These are phyloP conservation scores for barrel medic (Medicago truncatula) DNA, from an alignment of 306 rosid species.

Conservation along the genomic window DNA sequence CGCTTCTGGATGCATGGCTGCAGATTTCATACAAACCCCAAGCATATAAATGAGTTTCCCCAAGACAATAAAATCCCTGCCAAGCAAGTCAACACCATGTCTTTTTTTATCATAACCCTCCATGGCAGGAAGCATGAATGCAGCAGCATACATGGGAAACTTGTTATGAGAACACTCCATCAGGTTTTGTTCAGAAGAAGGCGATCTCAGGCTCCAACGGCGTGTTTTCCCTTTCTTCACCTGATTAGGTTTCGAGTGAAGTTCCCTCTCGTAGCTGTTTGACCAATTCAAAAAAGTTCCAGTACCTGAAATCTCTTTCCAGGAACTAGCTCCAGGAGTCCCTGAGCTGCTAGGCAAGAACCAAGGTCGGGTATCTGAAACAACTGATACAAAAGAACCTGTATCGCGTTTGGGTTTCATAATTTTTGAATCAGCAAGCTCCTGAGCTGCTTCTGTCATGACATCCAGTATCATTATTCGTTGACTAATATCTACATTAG, in stretches of 20 bases:
- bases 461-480: constrained; percentile 89
- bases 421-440: constrained; percentile 73
- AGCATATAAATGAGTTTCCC: constrained; percentile 93
- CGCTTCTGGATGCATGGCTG: constrained; percentile 96
- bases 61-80: constrained; percentile 85
- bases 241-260: constrained; percentile 67
- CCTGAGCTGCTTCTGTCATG: constrained; percentile 96
- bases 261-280: constrained; percentile 85
- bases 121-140: constrained; percentile 99
- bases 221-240: constrained; percentile 83
- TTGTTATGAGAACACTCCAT: constrained; percentile 80
- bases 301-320: constrained; percentile 78
- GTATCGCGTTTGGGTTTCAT: constrained; percentile 61
- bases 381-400: constrained; percentile 70
- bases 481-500: constrained; percentile 88
- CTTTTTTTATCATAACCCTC: constrained; percentile 91
- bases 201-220: constrained; percentile 72
- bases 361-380: constrained; percentile 84
- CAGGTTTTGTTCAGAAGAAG: constrained; percentile 48
- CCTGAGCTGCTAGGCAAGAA: constrained; percentile 83
- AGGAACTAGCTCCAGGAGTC: constrained; percentile 77
- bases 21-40: constrained; percentile 92
- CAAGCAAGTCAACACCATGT: constrained; percentile 91
- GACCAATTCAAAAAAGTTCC: constrained; percentile 84
- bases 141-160: constrained; percentile 93